Conservation (phyloP, 2,329 filamentous ascomycete species). For the Aureobasidium pullulans region DNA sequence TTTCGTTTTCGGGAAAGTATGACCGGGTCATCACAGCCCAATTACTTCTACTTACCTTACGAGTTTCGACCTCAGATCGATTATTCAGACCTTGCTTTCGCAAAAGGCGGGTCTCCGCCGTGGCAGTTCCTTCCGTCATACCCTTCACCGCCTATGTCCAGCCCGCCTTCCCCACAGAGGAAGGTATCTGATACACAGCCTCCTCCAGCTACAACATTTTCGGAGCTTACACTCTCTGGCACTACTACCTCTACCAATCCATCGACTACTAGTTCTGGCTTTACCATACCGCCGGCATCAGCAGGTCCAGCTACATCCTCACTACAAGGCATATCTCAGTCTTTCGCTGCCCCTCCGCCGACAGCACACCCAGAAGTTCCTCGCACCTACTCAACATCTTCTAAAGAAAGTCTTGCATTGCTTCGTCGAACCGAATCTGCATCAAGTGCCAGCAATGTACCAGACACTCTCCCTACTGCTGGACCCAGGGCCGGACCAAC, state of each 20-base stretch:
- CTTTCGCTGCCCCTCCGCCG: background rate
- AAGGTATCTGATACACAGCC: constrained; percentile 9
- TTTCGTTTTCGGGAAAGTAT: constrained; percentile 8
- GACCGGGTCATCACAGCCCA: constrained; percentile 8
- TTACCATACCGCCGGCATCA: background rate
- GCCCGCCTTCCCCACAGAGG: constrained; percentile 37
- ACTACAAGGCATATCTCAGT: background rate
- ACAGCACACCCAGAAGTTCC: background rate
- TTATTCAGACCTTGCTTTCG: background rate
- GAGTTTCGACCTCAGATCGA: constrained; percentile 8
- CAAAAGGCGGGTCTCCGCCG: constrained; percentile 5
- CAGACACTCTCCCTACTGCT: constrained; percentile 5
- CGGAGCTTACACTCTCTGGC: background rate
- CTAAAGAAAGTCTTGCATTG: constrained; percentile 21
- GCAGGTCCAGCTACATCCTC: background rate
- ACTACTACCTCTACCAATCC: background rate
- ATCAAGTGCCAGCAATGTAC: constrained; percentile 3
- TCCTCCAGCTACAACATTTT: constrained; percentile 1
- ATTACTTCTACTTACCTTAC: constrained; percentile 7
- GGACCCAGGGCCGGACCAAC: constrained; percentile 5
- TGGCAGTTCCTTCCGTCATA: constrained; percentile 24
- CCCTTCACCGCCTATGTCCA: constrained; percentile 47
- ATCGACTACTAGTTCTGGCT: background rate
- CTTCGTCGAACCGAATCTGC: background rate
- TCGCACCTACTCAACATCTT: constrained; percentile 7